Conservation (phyloP, 2,329 filamentous ascomycete genomes). For the Fusarium robinianum region DNA sequence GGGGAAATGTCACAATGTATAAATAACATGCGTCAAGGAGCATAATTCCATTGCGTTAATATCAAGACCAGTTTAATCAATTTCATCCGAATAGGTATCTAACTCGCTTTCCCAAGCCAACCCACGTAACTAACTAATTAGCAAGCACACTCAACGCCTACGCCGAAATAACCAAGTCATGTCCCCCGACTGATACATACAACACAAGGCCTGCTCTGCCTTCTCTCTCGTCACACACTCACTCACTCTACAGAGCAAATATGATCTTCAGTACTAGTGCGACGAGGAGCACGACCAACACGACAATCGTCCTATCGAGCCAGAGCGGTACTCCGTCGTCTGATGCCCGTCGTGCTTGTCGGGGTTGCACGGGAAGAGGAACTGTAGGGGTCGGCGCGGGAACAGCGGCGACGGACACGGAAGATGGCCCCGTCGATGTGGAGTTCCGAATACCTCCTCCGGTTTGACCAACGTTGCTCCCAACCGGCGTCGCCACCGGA, state of each 20-base stretch:
- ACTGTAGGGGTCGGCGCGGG: constrained; percentile 4
- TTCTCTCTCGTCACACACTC: neutral
- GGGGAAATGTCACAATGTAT: neutral
- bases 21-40: neutral
- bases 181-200: too few species aligned
- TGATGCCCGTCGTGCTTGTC: constrained; percentile 28
- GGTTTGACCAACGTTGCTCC: too few species aligned
- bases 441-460: constrained; percentile 19
- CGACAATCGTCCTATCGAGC: constrained; percentile 81
- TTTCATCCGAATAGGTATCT: constrained; percentile 34
- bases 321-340: constrained; percentile 66
- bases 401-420: constrained; percentile 11
- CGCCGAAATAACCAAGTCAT: constrained; percentile 1
- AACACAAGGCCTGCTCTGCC: constrained; percentile 2
- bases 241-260: constrained; percentile 40
- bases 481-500: neutral
- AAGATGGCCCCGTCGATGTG: constrained; percentile 19
- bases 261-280: constrained; percentile 69
- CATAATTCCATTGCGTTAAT: too few species aligned
- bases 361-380: constrained; percentile 16
- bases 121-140: constrained; percentile 1
- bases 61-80: too few species aligned
- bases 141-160: constrained; percentile 15
- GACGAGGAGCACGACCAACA: constrained; percentile 69
- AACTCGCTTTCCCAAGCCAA: constrained; percentile 21